Evolutionary conservation across 176 grass and related monocot species (phyloP).

Genomic region (Tillandsia fasciculata): DNA sequence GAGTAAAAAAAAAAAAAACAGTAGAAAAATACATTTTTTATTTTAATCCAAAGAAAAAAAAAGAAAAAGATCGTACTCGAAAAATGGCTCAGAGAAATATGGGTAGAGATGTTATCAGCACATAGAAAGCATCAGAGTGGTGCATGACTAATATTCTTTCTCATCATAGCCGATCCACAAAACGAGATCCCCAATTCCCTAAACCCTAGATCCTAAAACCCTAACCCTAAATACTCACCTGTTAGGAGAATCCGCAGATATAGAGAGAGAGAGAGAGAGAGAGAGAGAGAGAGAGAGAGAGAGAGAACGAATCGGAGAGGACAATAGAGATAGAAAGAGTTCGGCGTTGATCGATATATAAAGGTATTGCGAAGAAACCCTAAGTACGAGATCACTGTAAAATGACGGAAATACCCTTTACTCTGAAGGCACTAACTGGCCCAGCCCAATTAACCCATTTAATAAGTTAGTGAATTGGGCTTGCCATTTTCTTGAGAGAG

Average conservation of each 20-base stretch:
- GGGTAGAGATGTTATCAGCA: constrained; percentile 1
- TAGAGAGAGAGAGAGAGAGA: not conserved
- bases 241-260: not conserved
- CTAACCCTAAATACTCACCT: not conserved
- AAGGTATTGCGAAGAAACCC: not conserved
- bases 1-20: not conserved
- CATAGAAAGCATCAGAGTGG: constrained; percentile 1
- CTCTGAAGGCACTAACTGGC: not conserved
- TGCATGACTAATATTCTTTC: not conserved
- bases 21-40: not conserved
- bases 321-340: not conserved
- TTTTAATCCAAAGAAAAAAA: not conserved
- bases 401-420: not conserved
- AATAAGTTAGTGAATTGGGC: not conserved
- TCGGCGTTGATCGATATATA: not conserved
- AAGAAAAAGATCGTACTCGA: not conserved
- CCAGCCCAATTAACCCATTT: not conserved
- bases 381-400: not conserved
- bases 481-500: not conserved
- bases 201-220: not conserved
- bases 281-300: not conserved
- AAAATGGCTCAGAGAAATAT: not conserved
- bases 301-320: not conserved
- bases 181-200: not conserved
- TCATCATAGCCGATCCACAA: not conserved